A percentile compares a stretch with the other conserved stretches of the same genome.
Evolutionary conservation across 2,329 filamentous ascomycete species (phyloP).

Genomic region (Pseudocercospora fijiensis): DNA sequence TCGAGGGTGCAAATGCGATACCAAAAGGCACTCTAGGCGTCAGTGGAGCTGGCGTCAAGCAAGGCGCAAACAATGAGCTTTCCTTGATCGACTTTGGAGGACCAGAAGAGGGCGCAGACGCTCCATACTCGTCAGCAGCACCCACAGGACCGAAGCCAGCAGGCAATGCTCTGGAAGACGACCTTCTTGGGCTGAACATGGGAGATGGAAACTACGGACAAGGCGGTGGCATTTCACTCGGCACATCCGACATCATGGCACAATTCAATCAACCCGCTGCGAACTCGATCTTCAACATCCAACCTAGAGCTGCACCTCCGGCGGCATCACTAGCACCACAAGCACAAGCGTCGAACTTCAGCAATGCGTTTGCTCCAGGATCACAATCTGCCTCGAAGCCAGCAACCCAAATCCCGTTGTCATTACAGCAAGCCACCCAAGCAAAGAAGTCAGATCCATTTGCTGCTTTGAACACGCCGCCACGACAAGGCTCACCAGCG

Average conservation of each 20-base stretch:
- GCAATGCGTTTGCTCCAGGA: constrained; percentile 48
- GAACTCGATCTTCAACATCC: constrained; percentile 35
- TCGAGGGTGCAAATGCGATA: constrained; percentile 78
- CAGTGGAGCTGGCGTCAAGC: constrained; percentile 61
- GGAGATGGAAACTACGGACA: constrained; percentile 68
- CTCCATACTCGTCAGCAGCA: constrained; percentile 40
- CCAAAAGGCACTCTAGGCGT: constrained; percentile 75
- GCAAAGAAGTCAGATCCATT: constrained; percentile 58
- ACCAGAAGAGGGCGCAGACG: constrained; percentile 50
- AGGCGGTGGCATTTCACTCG: constrained; percentile 79
- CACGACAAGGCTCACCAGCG: constrained; percentile 52
- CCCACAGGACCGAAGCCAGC: constrained; percentile 48
- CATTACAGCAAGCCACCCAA: constrained; percentile 27
- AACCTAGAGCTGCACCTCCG: constrained; percentile 23
- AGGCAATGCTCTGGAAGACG: constrained; percentile 75
- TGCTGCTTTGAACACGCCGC: constrained; percentile 55
- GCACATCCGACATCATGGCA: constrained; percentile 43
- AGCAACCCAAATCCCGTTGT: constrained; percentile 48
- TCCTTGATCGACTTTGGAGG: constrained; percentile 91
- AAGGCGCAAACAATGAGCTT: constrained; percentile 72
- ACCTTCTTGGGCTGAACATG: constrained; percentile 84
- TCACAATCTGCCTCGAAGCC: constrained; percentile 47
- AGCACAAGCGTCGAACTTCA: constrained; percentile 49
- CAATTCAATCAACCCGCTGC: constrained; percentile 37
- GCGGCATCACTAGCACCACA: constrained; percentile 38